These are phyloP conservation scores for Luffa acutangula DNA, from an alignment of 306 rosid species.

Conservation along the genomic window DNA sequence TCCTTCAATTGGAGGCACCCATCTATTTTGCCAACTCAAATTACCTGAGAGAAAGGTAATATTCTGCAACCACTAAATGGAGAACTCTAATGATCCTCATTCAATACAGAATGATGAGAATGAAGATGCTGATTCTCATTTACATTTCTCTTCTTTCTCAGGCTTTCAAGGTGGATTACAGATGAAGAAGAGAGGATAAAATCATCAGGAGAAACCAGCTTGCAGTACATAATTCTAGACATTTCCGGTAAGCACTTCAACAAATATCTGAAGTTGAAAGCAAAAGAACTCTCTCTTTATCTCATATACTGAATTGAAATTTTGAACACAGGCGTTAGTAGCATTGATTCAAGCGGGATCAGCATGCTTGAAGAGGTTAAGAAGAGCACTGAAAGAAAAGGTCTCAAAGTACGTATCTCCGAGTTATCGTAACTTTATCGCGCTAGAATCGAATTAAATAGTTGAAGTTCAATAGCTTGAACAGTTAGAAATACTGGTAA, in stretches of 20 bases:
- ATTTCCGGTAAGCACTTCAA: slow-evolving; percentile 18
- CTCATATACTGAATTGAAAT: neutral
- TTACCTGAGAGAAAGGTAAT: slow-evolving; percentile 16
- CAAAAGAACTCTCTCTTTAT: neutral
- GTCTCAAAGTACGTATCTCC: slow-evolving; percentile 19
- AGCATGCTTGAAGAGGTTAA: slow-evolving; percentile 31
- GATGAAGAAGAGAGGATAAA: slow-evolving; percentile 37
- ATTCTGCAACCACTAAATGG: neutral
- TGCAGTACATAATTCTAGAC: slow-evolving; percentile 26
- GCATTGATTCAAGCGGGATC: slow-evolving; percentile 42
- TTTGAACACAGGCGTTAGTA: slow-evolving; percentile 27
- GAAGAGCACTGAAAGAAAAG: slow-evolving; percentile 23
- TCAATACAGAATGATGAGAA: neutral
- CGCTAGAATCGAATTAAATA: neutral
- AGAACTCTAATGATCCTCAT: neutral
- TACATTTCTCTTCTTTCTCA: neutral
- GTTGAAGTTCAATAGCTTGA: neutral
- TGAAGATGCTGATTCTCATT: neutral
- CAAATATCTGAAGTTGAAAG: neutral
- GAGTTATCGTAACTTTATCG: neutral
- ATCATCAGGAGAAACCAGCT: slow-evolving; percentile 23
- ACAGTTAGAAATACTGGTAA: neutral
- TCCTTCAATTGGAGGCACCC: slow-evolving; percentile 12
- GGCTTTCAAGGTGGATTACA: slow-evolving; percentile 30
- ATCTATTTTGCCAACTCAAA: slow-evolving; percentile 17